Percentiles rank a stretch among this genome's conserved stretches.
Conservation (phyloP, 257 asterid species). For the Solanum appendiculatum region DNA sequence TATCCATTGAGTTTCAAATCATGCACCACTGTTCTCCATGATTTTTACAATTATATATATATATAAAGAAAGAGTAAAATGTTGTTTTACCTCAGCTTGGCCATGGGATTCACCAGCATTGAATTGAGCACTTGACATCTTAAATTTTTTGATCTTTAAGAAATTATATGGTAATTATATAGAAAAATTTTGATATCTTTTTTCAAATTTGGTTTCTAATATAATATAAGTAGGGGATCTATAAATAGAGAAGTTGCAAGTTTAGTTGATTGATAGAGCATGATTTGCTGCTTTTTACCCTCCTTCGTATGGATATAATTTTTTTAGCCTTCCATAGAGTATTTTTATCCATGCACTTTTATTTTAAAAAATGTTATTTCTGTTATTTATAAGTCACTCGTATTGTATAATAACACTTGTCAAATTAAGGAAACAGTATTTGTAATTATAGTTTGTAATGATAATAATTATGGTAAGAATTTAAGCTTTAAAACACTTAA, state of each 20-base stretch:
- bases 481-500: too few species aligned
- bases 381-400: neutral
- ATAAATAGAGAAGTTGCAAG: neutral
- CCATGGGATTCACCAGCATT: slow-evolving; percentile 32
- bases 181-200: neutral
- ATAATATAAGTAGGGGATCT: neutral
- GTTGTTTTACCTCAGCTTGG: neutral
- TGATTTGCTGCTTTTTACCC: neutral
- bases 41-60: neutral
- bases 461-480: too few species aligned
- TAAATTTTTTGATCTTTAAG: neutral
- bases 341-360: neutral
- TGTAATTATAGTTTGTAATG: too few species aligned
- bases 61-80: neutral
- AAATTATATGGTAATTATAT: neutral
- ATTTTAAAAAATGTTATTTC: neutral
- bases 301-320: neutral
- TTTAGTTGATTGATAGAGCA: neutral
- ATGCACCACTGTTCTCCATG: neutral
- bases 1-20: neutral
- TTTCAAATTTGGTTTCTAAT: neutral
- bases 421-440: too few species aligned
- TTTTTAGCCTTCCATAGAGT: neutral
- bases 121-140: slow-evolving; percentile 34
- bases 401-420: too few species aligned